Base-by-base conservation (phyloP, 23 red algal species). In the Gracilariopsis chorda region DNA sequence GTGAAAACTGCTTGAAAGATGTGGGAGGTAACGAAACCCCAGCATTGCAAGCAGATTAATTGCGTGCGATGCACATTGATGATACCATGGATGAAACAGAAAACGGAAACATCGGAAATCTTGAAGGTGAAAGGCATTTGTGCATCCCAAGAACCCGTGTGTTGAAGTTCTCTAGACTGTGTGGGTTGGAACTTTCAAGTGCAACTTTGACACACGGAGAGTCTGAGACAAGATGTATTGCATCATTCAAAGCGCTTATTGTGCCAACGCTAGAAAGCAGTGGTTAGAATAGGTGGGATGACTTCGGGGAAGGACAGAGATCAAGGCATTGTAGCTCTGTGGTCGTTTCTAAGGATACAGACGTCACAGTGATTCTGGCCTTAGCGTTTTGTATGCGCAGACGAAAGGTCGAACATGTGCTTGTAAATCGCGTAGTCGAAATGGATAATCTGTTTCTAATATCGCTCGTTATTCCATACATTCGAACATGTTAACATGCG, bases 281-380 rank as follows among this genome's bases (percentile, higher is more conserved):
- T 17, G 52, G 29, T 62, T 82, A 21, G 76, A n/a, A n/a, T n/a
- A n/a, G n/a, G n/a, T n/a, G n/a, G n/a, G n/a, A n/a, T n/a, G n/a
- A n/a, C n/a, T n/a, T n/a, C n/a, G n/a, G n/a, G n/a, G n/a, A n/a
- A n/a, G n/a, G n/a, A n/a, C n/a, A n/a, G n/a, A n/a, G n/a, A n/a
- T 13, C 13, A n/a, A 36, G 7, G 23, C 29, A 46, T 4, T 35
- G 44, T 51, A 44, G 16, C 1, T 23, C 3, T 6, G 72, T 77
- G 1, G 27, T 77, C 51, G 72, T 77, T 1, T 77, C 72, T 30
- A 48, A 77, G 19, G 72, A 77, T 44, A 77, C 44, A 1, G 44
- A 77, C 20, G 72, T 77, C 16, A 52, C 72, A 32, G 44, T 77
- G 9, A 77, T 77, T 51, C 48, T 77, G 3, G 72, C 72, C 11